phyloP scores from a whole-genome alignment of 2,329 filamentous ascomycete species.

The Sclerotinia trifoliorum region DNA sequence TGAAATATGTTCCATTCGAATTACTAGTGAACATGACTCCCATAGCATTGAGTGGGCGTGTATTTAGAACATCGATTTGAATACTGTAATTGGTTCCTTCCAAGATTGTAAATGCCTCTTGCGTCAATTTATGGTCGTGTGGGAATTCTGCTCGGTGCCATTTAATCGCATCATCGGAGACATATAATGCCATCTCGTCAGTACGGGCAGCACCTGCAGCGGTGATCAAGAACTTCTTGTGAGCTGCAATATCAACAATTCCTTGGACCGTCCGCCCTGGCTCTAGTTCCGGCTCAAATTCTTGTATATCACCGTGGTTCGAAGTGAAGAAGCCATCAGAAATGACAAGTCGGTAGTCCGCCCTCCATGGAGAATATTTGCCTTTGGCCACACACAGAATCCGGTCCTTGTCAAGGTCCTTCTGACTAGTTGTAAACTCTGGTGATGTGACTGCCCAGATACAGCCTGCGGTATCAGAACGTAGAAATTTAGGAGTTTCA shows the following conservation, averaged over 20 bases:
- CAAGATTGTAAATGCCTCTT: conserved; percentile 88
- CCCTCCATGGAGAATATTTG: conserved; percentile 65
- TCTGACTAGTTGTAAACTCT: conserved; percentile 68
- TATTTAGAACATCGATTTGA: conserved; percentile 87
- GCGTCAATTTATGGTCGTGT: conserved; percentile 72
- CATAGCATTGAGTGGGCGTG: conserved; percentile 64
- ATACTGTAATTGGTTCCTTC: conserved; percentile 98
- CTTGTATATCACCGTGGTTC: conserved; percentile 51
- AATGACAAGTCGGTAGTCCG: conserved; percentile 74
- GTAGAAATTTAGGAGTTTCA: conserved; percentile 60
- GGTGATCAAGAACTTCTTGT: conserved; percentile 84
- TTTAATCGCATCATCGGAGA: conserved; percentile 75
- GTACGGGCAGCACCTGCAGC: conserved; percentile 77
- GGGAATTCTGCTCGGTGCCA: conserved; percentile 95
- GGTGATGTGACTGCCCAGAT: conserved; percentile 81
- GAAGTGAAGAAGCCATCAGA: conserved; percentile 79
- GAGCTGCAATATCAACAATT: conserved; percentile 75
- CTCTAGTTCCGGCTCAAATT: conserved; percentile 76
- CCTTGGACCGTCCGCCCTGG: conserved; percentile 72
- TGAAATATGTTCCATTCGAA: conserved; percentile 95
- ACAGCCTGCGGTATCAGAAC: conserved; percentile 70
- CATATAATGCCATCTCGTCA: conserved; percentile 87
- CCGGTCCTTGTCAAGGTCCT: conserved; percentile 64
- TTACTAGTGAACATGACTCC: conserved; percentile 93
- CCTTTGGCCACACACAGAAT: conserved; percentile 80